A percentile compares a stretch with the other conserved stretches of the same genome.
Evolutionary conservation across 805 yeast genomes (phyloP).

Genomic region (Candida gorgasii): DNA sequence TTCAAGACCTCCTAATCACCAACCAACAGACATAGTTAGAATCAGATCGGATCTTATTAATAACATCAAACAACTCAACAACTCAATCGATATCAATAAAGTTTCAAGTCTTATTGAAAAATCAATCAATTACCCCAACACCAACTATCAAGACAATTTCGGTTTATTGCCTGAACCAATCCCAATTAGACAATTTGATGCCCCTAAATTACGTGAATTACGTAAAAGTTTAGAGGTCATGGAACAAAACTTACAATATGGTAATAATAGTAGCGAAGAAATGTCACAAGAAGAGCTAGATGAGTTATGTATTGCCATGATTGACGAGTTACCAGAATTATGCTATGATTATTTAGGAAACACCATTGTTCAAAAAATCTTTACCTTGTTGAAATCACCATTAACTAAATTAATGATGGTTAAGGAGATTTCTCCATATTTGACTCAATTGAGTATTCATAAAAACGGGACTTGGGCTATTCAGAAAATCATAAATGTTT

Average conservation of each 20-base stretch:
- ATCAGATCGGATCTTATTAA: constrained; percentile 23
- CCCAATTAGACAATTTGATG: constrained; percentile 72
- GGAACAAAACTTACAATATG: constrained; percentile 20
- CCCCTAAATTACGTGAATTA: constrained; percentile 84
- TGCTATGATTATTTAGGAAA: constrained; percentile 94
- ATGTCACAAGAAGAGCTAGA: constrained; percentile 66
- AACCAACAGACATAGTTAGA: constrained; percentile 22
- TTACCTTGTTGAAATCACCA: constrained; percentile 64
- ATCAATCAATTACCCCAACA: constrained; percentile 38
- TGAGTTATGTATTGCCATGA: constrained; percentile 78
- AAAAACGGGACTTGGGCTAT: constrained; percentile 99
- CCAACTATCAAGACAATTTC: constrained; percentile 52
- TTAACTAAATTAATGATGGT: constrained; percentile 79
- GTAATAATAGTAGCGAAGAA: constrained; percentile 5
- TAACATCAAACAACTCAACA: constrained; percentile 19
- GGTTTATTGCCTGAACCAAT: constrained; percentile 80
- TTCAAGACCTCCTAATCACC: no score
- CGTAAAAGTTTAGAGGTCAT: constrained; percentile 56
- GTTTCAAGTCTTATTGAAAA: constrained; percentile 46
- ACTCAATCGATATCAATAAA: constrained; percentile 35
- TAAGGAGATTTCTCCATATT: constrained; percentile 69
- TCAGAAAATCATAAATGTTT: constrained; percentile 82
- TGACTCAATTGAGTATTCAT: constrained; percentile 92
- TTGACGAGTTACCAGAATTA: constrained; percentile 85
- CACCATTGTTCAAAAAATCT: constrained; percentile 90